Evolutionary conservation across 768 basidiomycete genomes (phyloP).

Genomic region (Chalciporus piperatus): DNA sequence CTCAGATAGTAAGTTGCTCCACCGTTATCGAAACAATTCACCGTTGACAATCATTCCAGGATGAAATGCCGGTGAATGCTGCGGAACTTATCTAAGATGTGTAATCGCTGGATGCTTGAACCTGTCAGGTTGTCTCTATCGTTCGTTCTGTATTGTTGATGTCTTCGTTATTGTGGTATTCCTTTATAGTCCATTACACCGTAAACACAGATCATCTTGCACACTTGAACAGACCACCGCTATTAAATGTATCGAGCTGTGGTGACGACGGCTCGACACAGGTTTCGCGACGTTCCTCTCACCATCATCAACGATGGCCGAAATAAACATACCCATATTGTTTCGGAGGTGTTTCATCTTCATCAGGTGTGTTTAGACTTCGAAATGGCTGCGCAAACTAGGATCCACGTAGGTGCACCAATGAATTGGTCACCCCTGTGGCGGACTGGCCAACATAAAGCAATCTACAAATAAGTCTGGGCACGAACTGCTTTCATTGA

Average conservation of each 20-base stretch:
- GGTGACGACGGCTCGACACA: too few relatives aligned
- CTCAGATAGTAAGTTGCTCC: slow-evolving; percentile 68
- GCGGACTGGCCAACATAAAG: too few relatives aligned
- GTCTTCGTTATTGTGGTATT: slow-evolving; percentile 6
- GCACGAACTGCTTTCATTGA: too few relatives aligned
- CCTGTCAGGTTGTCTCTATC: slow-evolving; percentile 5
- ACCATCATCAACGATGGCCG: neutral
- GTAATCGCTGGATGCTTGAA: neutral
- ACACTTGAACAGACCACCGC: neutral
- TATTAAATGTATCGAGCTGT: neutral
- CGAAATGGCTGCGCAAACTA: neutral
- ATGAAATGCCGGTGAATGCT: slow-evolving; percentile 99
- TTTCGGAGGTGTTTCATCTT: too few relatives aligned
- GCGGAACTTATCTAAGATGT: slow-evolving; percentile 83
- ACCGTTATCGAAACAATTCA: neutral
- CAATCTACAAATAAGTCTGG: neutral
- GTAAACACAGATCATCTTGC: neutral
- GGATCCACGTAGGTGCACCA: neutral
- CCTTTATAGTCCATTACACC: slow-evolving; percentile 2
- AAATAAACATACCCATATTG: neutral
- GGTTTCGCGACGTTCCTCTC: neutral
- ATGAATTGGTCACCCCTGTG: neutral
- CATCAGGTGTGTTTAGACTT: neutral
- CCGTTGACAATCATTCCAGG: slow-evolving; percentile 47
- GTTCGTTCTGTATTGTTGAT: slow-evolving; percentile 19